Base-by-base conservation (phyloP, 2,329 filamentous ascomycete genomes). In the Ophiostoma sp. region DNA sequence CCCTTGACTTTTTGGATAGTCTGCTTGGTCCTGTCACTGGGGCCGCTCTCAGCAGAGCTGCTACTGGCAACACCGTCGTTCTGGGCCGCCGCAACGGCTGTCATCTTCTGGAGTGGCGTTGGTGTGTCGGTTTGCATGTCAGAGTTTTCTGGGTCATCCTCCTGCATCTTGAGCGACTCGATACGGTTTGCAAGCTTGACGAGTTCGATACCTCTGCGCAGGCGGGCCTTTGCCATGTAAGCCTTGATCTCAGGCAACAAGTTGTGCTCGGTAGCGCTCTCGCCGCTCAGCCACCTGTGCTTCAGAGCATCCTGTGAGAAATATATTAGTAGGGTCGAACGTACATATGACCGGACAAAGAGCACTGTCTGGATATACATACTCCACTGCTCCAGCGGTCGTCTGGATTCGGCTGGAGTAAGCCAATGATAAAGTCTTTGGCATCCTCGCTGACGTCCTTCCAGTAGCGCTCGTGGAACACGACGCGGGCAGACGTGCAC, bases 381-480 rank as follows among this genome's bases (percentile, higher is more conserved):
- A 93, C 92, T 83, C 92, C 87, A 79, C 93, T 97, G 1, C 92
- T 92, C 78, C 90, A 91, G 78, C 97, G 91, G 78, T 92, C 88
- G 66, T 90, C 87, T 1, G 94, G 92, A 77, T 93, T 88, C 3
- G 94, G 90, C 77, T 95, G 91, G 74, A 99, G 88, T 33, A 99
- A 87, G 73, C 86, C 85, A 75, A 92, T 84, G 83, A 99, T 98
- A 81, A 99, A 99, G 77, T 95, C 90, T 85, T 98, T 99, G 77
- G 95, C 96, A 77, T 98, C 95, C 69, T 92, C 87, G 81, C 95
- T 98, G 79, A 99, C 96, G 78, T 98, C 96, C 81, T 94, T 96
- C 96, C 96, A 99, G 85, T 98, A 99, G 73, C 95, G 90, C 81
- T 98, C 95, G 82, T 99, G 96, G 88, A 98, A 99, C 71, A 97